These are phyloP conservation scores for Cercospora brassicicola DNA, from an alignment of 2,329 filamentous ascomycete species.

Conservation along the genomic window DNA sequence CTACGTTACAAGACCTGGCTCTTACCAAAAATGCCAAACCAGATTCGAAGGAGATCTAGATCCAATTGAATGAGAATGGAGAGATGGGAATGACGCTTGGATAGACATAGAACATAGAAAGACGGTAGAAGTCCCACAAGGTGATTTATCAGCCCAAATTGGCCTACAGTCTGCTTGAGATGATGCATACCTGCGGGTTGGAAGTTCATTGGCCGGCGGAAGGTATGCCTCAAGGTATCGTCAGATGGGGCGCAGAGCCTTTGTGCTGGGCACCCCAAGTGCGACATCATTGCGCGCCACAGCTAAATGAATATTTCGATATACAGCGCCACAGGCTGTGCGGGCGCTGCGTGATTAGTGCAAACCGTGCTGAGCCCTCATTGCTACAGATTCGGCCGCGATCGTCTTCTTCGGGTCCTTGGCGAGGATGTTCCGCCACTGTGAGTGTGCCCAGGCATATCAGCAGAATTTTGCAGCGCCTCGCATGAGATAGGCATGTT, in stretches of 20 bases:
- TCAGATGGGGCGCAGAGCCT: background rate
- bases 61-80: background rate
- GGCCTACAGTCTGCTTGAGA: background rate
- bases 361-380: background rate
- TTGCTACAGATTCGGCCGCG: background rate
- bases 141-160: background rate
- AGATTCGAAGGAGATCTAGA: background rate
- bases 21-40: background rate
- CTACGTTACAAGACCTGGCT: slow-evolving; percentile 21
- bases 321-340: background rate
- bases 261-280: background rate
- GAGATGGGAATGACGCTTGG: background rate
- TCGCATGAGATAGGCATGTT: background rate
- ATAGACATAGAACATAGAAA: background rate
- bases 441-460: background rate
- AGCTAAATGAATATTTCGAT: background rate
- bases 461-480: background rate
- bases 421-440: background rate
- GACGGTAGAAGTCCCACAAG: background rate
- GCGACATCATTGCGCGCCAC: background rate
- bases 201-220: background rate
- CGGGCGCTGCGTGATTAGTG: background rate
- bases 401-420: background rate
- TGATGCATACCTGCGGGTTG: background rate
- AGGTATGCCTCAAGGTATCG: background rate